Percentiles rank a stretch among this genome's conserved stretches.
Evolutionary conservation across 2,329 filamentous ascomycete species (phyloP).

Genomic region (Ophiostoma himal-ulmi): DNA sequence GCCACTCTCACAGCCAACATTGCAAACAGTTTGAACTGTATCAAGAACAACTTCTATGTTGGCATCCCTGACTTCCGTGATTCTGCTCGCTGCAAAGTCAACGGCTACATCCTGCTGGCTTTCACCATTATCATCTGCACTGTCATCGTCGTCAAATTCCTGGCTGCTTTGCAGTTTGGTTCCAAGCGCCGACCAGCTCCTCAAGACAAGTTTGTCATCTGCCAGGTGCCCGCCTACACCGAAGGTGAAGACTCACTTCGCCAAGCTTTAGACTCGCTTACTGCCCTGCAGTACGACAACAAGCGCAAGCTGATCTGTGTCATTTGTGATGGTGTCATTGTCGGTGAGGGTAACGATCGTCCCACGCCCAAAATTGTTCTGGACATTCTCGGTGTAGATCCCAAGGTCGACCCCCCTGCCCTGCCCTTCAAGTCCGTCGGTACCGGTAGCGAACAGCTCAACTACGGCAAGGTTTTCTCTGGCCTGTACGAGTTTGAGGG

Average conservation of each 20-base stretch:
- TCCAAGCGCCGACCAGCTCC: conserved; percentile 82
- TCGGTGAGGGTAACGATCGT: conserved; percentile 90
- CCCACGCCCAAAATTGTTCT: conserved; percentile 97
- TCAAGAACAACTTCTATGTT: conserved; percentile 76
- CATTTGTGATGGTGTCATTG: conserved; percentile 95
- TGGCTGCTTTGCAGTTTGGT: conserved; percentile 87
- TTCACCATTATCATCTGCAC: conserved; percentile 79
- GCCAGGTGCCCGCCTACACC: conserved; percentile 94
- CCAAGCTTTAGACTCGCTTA: conserved; percentile 89
- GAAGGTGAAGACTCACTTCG: conserved; percentile 93
- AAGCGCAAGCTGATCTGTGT: conserved; percentile 96
- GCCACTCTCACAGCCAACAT: conserved; percentile 47
- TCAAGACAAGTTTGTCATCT: conserved; percentile 98
- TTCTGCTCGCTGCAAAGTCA: conserved; percentile 69
- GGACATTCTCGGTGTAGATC: conserved; percentile 94
- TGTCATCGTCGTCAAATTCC: conserved; percentile 81
- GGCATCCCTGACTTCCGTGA: conserved; percentile 82
- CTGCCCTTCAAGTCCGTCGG: conserved; percentile 93
- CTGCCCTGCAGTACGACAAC: conserved; percentile 93
- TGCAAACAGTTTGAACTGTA: conserved; percentile 66
- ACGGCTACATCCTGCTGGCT: conserved; percentile 82
- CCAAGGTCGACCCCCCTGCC: conserved; percentile 90
- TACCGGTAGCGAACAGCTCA: conserved; percentile 81
- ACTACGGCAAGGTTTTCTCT: conserved; percentile 98
- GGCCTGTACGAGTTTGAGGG: conserved; percentile 96